Base-by-base conservation (phyloP, 495 filamentous ascomycete species). In the Xylaria intraflava region DNA sequence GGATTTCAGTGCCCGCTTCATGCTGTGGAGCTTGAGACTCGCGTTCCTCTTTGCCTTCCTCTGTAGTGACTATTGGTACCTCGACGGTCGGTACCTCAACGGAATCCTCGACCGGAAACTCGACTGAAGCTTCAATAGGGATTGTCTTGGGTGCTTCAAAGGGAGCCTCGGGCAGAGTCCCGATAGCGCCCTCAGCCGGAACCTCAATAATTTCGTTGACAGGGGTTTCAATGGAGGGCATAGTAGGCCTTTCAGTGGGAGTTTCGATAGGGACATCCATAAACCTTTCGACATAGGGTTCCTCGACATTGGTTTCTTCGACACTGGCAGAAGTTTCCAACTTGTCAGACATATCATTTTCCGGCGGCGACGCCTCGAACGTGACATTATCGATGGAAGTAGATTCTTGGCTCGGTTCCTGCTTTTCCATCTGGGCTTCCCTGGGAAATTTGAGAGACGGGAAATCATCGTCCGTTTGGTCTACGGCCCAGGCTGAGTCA, bases 391-490 rank as follows among this genome's bases (percentile, higher is more conserved):
- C 2, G 17, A 48, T 19, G 11, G 6, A 6, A 24, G 45, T 3
- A 23, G 29, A 20, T 12, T 12, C 23, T 31, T 14, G 35, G 20
- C 17, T 24, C 20, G 41, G 45, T 31, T 12, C 43, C 46, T 49
- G 54, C 42, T 56, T 42, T 38, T 38, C 62, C 48, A 58, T 62
- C 55, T 65, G 61, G 27, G 40, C 58, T 46, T 63, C 57, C 53
- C 56, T 59, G n/a, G 55, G 43, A n/a, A 24, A 17, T 16, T 22
- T 35, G 3, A 30, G 30, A 35, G 56, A 29, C 16, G 11, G 11
- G n/a, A 22, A 20, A 36, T 55, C 39, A 3, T 53, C 51, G 11
- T 46, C 26, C 38, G 53, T 56, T 35, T 53, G 46, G 17, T 49
- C 46, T 3, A 46, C 40, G 2, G 17, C 22, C 39, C 22, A 5